phyloP scores from a whole-genome alignment of 2,329 filamentous ascomycete genomes.

The Cladosporium halotolerans region DNA sequence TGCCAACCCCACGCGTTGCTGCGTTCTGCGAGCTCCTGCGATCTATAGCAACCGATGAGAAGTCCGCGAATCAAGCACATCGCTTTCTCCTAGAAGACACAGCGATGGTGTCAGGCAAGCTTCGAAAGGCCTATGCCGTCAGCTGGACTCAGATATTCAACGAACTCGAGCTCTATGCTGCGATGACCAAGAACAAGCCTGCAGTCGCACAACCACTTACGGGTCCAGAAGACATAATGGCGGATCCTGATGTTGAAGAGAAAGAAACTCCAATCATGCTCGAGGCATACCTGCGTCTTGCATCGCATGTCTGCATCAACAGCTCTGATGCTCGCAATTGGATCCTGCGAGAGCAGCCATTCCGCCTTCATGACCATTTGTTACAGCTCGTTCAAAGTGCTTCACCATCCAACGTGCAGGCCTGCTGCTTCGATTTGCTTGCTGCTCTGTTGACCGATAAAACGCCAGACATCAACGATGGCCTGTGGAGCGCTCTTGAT shows the following conservation, averaged over 20 bases:
- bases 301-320: constrained; percentile 72
- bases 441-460: constrained; percentile 72
- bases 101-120: constrained; percentile 51
- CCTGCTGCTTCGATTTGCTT: constrained; percentile 75
- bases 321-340: constrained; percentile 67
- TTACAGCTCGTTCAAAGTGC: constrained; percentile 69
- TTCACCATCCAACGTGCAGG: constrained; percentile 48
- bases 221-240: constrained; percentile 46
- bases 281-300: constrained; percentile 83
- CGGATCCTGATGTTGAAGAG: constrained; percentile 61
- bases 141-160: constrained; percentile 91
- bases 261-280: constrained; percentile 95
- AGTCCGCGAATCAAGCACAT: constrained; percentile 79
- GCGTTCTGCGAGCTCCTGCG: constrained; percentile 96
- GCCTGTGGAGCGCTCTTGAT: constrained; percentile 77
- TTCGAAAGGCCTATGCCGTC: constrained; percentile 75
- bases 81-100: constrained; percentile 85
- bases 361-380: constrained; percentile 66
- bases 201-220: constrained; percentile 22
- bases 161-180: constrained; percentile 78
- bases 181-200: constrained; percentile 69
- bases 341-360: constrained; percentile 61
- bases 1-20: constrained; percentile 91
- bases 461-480: constrained; percentile 56
- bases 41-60: constrained; percentile 74